Conservation (phyloP, 1,284 basidiomycete species). For the Ceratobasidium sp. region DNA sequence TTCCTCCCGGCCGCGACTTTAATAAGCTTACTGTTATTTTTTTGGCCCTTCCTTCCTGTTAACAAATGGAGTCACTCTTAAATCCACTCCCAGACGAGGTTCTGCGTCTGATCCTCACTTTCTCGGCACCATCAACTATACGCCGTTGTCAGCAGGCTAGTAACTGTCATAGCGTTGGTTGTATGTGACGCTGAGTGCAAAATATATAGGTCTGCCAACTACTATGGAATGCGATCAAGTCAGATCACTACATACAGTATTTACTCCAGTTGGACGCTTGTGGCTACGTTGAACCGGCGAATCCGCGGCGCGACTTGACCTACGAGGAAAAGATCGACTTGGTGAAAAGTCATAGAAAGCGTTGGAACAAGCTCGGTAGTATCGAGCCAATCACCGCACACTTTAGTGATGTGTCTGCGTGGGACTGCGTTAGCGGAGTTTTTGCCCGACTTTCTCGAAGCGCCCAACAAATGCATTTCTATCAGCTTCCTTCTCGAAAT, state of each 20-base stretch:
- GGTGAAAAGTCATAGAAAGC: not conserved
- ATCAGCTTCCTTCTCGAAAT: constrained; percentile 9
- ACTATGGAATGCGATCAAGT: not conserved
- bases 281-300: not conserved
- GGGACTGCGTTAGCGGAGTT: too few relatives aligned
- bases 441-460: too few relatives aligned
- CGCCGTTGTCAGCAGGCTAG: constrained; percentile 7
- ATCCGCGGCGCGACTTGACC: not conserved
- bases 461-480: not conserved
- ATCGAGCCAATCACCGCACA: not conserved
- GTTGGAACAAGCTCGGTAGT: not conserved
- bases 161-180: not conserved
- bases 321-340: not conserved
- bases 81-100: not conserved
- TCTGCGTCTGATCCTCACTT: not conserved
- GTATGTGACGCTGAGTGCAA: too few relatives aligned
- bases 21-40: constrained; percentile 1
- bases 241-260: not conserved
- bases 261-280: constrained; percentile 1
- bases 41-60: not conserved
- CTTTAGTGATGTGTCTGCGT: too few relatives aligned
- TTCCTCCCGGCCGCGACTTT: too few relatives aligned
- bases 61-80: too few relatives aligned
- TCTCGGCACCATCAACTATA: not conserved
- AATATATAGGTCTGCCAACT: not conserved